Conservation (phyloP, 2,329 filamentous ascomycete species). For the Emericellopsis atlantica region DNA sequence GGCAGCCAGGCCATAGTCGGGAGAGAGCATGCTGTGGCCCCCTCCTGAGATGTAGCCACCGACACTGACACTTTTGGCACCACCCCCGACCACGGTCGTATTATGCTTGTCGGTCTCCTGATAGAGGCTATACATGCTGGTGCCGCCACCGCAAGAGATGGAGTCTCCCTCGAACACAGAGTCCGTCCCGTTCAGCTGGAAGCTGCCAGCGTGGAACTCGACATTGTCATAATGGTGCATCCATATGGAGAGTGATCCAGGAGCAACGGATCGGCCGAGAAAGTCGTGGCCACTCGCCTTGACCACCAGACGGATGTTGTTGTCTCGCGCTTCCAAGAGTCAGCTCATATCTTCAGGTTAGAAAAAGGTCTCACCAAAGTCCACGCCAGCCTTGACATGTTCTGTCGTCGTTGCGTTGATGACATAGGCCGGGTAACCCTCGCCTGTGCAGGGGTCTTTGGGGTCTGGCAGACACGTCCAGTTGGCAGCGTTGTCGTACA, state of each 20-base stretch:
- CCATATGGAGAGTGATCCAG: constrained; percentile 41
- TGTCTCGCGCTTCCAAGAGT: constrained; percentile 18
- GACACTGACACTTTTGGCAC: constrained; percentile 40
- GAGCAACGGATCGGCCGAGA: constrained; percentile 29
- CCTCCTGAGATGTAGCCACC: constrained; percentile 51
- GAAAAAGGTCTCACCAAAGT: constrained; percentile 24
- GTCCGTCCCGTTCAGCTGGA: constrained; percentile 26
- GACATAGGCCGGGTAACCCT: constrained; percentile 22
- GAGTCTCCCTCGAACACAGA: constrained; percentile 30
- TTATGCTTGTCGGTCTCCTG: constrained; percentile 26
- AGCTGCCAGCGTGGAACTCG: constrained; percentile 21
- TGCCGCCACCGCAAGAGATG: constrained; percentile 39
- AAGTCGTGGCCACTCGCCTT: constrained; percentile 30
- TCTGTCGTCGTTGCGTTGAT: constrained; percentile 19
- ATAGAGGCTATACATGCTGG: constrained; percentile 36
- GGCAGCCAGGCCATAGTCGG: constrained; percentile 44
- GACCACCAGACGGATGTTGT: constrained; percentile 27
- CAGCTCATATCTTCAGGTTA: not conserved
- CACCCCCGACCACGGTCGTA: constrained; percentile 40
- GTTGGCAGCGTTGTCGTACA: constrained; percentile 31
- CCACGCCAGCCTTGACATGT: constrained; percentile 19
- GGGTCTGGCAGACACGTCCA: constrained; percentile 34
- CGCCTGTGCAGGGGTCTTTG: constrained; percentile 16
- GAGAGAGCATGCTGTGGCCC: constrained; percentile 42
- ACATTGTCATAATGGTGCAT: constrained; percentile 30